A percentile compares a stretch with the other conserved stretches of the same genome.
These are phyloP conservation scores for Agaricus blazei DNA, from an alignment of 768 basidiomycete genomes.

Conservation along the genomic window DNA sequence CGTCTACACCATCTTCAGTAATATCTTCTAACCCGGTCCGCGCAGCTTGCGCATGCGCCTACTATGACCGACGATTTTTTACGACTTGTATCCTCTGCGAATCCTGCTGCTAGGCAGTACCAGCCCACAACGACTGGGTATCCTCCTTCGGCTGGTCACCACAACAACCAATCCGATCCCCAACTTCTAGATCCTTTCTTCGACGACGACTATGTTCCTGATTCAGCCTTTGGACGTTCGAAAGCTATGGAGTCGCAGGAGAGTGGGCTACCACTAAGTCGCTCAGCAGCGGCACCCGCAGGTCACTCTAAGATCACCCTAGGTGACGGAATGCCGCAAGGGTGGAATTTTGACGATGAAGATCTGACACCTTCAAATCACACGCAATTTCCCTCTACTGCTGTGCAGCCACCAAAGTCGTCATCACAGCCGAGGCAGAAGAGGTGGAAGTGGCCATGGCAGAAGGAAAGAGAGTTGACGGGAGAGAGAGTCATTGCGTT, in stretches of 20 bases:
- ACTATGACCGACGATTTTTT: conserved; percentile 70
- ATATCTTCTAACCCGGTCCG: conserved; percentile 6
- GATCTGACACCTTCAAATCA: conserved; percentile 36
- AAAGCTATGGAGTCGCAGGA: conserved; percentile 47
- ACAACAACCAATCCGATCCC: conserved; percentile 34
- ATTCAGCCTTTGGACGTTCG: conserved; percentile 59
- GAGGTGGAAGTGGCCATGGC: conserved; percentile 84
- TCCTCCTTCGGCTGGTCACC: conserved; percentile 44
- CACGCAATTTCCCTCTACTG: conserved; percentile 32
- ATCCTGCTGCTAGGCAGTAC: conserved; percentile 54
- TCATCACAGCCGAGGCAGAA: conserved; percentile 22
- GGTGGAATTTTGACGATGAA: conserved; percentile 74
- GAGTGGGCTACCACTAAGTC: conserved; percentile 54
- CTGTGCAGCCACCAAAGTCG: conserved; percentile 16
- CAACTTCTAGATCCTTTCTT: conserved; percentile 82
- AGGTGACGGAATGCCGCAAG: conserved; percentile 48
- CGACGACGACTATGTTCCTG: conserved; percentile 70
- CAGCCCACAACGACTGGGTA: conserved; percentile 44
- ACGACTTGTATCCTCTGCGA: conserved; percentile 65
- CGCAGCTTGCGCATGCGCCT: conserved; percentile 3
- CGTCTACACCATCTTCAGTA: neutral
- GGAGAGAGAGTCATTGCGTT: conserved; percentile 81
- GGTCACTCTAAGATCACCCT: conserved; percentile 44
- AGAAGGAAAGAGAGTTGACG: conserved; percentile 54
- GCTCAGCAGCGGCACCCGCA: conserved; percentile 57